Evolutionary conservation across 73 alveolate species (phyloP).

Genomic region (Stentor coeruleus): DNA sequence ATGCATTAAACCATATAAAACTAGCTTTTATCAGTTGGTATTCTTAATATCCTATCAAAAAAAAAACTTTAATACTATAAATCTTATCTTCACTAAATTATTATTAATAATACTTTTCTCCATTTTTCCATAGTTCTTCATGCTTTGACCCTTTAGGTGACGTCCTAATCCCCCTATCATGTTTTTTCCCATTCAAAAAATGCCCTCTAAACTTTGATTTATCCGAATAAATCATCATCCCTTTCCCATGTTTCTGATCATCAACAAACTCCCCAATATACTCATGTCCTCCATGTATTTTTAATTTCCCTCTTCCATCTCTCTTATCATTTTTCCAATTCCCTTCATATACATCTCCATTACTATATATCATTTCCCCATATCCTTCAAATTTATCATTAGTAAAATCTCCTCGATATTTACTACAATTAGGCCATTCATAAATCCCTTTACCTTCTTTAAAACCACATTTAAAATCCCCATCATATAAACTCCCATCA

Average conservation of each 20-base stretch:
- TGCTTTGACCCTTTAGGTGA: conserved; percentile 21
- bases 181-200: conserved; percentile 31
- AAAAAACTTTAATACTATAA: no score
- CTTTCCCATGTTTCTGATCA: conserved; percentile 36
- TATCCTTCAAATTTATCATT: conserved; percentile 32
- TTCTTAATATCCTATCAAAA: no score
- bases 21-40: no score
- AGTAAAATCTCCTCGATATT: conserved; percentile 32
- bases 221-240: conserved; percentile 31
- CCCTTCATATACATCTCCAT: conserved; percentile 69
- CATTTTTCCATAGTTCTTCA: conserved; percentile 8
- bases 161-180: conserved; percentile 26
- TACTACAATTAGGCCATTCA: conserved; percentile 25
- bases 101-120: conserved; percentile 22
- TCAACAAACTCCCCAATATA: conserved; percentile 37
- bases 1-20: no score
- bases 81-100: no score
- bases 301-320: conserved; percentile 54
- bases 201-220: conserved; percentile 35
- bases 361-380: conserved; percentile 54
- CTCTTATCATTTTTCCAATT: conserved; percentile 58
- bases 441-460: conserved; percentile 28
- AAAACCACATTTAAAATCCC: conserved; percentile 25
- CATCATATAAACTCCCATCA: conserved; percentile 35
- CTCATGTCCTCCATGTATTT: conserved; percentile 28